Evolutionary conservation across 371 early-diverging fungal genomes (phyloP).

Genomic region (Mycotypha africana): DNA sequence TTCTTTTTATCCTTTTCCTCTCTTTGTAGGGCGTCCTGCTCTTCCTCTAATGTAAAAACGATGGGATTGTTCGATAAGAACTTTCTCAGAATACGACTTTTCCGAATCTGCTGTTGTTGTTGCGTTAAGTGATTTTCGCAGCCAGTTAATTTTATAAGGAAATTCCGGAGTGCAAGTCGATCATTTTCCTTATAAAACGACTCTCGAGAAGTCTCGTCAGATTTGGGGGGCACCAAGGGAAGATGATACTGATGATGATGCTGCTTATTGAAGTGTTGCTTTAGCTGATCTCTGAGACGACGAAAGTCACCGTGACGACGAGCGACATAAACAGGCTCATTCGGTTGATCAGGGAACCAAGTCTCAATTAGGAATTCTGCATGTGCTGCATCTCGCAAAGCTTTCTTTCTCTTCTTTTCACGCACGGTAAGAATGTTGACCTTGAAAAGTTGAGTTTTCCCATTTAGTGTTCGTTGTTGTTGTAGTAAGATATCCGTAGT

Average conservation of each 20-base stretch:
- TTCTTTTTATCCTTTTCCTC: conserved; percentile 34
- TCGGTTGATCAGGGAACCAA: not conserved
- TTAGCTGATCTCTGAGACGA: conserved; percentile 23
- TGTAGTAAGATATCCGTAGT: no score
- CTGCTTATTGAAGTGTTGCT: conserved; percentile 16
- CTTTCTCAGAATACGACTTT: conserved; percentile 27
- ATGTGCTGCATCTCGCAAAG: conserved; percentile 17
- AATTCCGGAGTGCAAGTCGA: conserved; percentile 44
- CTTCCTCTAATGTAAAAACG: conserved; percentile 33
- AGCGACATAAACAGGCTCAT: conserved; percentile 23
- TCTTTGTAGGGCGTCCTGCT: conserved; percentile 35
- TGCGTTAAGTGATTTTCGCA: not conserved
- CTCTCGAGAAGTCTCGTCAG: conserved; percentile 2
- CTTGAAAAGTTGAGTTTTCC: not conserved
- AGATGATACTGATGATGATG: conserved; percentile 19
- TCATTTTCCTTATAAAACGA: conserved; percentile 43
- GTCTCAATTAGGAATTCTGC: conserved; percentile 36
- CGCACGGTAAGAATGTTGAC: conserved; percentile 19
- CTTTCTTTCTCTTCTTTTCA: conserved; percentile 13
- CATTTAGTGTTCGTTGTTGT: no score
- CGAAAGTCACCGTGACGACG: conserved; percentile 34
- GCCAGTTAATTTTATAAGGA: conserved; percentile 32
- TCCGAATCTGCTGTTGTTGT: conserved; percentile 10
- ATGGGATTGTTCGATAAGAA: conserved; percentile 47
- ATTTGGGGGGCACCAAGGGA: conserved; percentile 27